Evolutionary conservation across 108 stramenopile species (phyloP).

Genomic region (Mayamaea pseudoterrestris): DNA sequence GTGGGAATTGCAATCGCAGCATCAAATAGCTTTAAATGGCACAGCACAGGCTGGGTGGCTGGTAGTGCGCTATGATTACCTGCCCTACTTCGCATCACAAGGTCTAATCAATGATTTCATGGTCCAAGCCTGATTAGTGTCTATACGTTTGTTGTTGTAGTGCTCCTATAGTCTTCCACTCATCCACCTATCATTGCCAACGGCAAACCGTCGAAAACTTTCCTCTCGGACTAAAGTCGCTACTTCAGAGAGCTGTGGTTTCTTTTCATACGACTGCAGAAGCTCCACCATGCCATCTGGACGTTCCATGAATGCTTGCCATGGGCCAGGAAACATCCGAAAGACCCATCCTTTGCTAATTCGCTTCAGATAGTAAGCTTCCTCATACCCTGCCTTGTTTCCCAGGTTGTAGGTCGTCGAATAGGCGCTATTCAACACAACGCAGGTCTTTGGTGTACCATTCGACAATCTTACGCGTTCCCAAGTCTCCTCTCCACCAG

Average conservation of each 20-base stretch:
- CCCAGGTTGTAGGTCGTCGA: conserved; percentile 79
- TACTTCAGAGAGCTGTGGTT: conserved; percentile 61
- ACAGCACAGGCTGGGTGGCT: too few species aligned
- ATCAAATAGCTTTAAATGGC: too few species aligned
- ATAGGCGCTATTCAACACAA: conserved; percentile 72
- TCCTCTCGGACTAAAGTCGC: conserved; percentile 75
- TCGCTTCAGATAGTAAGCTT: conserved; percentile 70
- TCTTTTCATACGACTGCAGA: conserved; percentile 55
- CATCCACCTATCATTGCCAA: conserved; percentile 84
- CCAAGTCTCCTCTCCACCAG: conserved; percentile 78
- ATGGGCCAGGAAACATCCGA: conserved; percentile 67
- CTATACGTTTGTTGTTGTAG: too few species aligned
- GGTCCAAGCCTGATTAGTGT: too few species aligned
- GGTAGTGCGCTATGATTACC: too few species aligned
- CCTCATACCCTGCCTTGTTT: conserved; percentile 68
- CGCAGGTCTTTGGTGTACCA: conserved; percentile 39
- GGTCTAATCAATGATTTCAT: too few species aligned
- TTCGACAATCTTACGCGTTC: conserved; percentile 38
- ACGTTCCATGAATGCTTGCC: conserved; percentile 79
- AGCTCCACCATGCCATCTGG: conserved; percentile 74
- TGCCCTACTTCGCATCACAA: too few species aligned
- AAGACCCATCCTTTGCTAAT: conserved; percentile 82
- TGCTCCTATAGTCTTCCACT: conserved; percentile 26
- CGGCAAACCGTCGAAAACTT: conserved; percentile 72
- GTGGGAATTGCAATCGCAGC: too few species aligned